Evolutionary conservation across 305 asterid genomes (phyloP), one percentile per base, ranked within the genome.

Genomic region (Fraxinus platypoda): DNA sequence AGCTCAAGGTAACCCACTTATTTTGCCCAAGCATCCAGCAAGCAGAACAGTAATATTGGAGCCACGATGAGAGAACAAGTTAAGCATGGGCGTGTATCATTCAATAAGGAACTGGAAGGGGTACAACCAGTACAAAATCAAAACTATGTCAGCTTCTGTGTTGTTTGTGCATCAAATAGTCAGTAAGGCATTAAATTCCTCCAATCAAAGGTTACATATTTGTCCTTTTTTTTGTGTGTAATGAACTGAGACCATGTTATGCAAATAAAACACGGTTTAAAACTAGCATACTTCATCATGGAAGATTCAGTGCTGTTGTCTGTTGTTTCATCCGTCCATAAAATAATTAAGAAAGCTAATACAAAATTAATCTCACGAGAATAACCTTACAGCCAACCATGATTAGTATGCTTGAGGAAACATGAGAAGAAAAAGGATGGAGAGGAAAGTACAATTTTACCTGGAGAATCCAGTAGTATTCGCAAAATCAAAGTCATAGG

Each of bases 401-500:
- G 68, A 81, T 17, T 73, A 38, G 15, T 7, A 52, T 77, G 77
- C 81, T 70, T 26, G 19, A 82, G 59, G 38, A 86, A 88, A 66
- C 52, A 73, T 73, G 33, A 85, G 34, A 46, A 70, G 78, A 17
- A 33, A 78, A 52, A 62, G 76, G 49, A 54, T 33, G 70, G 46
- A 15, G 38, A 38, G 78, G 21, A 77, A 83, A 76, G 49, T 77
- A 71, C 30, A 33, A 25, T 62, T 62, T 86, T 90, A 95, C 99
- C 98, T 93, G 88, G 98, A 87, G 87, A 95, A 95, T 68, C 99
- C 99, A 81, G 76, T 78, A 43, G 85, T 91, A 74, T 84, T 88
- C 79, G 75, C 94, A 88, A 95, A 95, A 85, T 95, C 98, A 83
- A 95, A 95, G 88, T 95, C 98, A 85, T 94, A 95, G 52, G 98